These are phyloP conservation scores for Ganoderma boninense DNA, from an alignment of 1,284 basidiomycete genomes.

Conservation along the genomic window DNA sequence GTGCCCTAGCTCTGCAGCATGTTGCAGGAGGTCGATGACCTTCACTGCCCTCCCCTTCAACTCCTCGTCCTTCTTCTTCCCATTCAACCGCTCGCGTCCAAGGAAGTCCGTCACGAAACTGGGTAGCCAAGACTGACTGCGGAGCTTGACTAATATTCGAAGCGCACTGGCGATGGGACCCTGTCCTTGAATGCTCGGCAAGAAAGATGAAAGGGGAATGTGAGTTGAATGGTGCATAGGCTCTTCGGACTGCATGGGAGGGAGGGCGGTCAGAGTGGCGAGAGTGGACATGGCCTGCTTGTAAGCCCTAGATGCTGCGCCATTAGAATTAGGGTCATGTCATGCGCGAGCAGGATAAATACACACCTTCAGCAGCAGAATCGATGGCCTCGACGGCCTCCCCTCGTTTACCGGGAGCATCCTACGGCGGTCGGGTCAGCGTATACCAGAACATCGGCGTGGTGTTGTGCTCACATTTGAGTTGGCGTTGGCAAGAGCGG, in stretches of 20 bases:
- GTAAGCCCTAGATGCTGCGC: constrained; percentile 71
- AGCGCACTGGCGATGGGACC: constrained; percentile 73
- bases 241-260: constrained; percentile 62
- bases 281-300: constrained; percentile 74
- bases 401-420: constrained; percentile 11
- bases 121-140: constrained; percentile 59
- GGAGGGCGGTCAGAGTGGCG: constrained; percentile 64
- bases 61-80: constrained; percentile 68
- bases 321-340: constrained; percentile 29
- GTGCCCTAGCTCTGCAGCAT: constrained; percentile 83
- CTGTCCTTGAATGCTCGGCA: constrained; percentile 74
- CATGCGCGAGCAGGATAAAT: not conserved
- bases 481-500: constrained; percentile 34
- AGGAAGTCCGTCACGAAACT: constrained; percentile 50
- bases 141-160: constrained; percentile 69
- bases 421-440: constrained; percentile 4
- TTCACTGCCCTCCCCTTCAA: constrained; percentile 73
- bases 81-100: constrained; percentile 51
- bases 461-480: constrained; percentile 22
- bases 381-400: constrained; percentile 33
- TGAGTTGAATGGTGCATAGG: constrained; percentile 53
- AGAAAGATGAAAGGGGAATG: constrained; percentile 67
- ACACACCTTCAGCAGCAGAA: constrained; percentile 37
- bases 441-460: not conserved
- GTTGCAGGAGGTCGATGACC: constrained; percentile 77